Evolutionary conservation across 768 basidiomycete species (phyloP), one percentile per base, ranked within the genome.

Genomic region (Fomitopsis serialis): DNA sequence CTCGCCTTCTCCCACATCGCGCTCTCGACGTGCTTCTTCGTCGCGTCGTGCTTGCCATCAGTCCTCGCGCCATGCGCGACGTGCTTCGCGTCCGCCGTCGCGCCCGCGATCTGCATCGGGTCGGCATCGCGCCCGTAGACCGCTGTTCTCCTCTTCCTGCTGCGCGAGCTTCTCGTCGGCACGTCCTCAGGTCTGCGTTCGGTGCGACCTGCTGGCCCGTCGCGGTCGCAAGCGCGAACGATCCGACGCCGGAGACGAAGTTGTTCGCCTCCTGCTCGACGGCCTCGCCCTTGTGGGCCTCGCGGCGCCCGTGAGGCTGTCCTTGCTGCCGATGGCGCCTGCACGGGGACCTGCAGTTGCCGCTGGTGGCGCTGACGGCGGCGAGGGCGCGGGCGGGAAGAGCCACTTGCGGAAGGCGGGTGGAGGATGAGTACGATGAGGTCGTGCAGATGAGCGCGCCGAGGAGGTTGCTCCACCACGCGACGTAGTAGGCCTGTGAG

Each of bases 361-460:
- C 72, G 7, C 66, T 62, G 1, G 55, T 56, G 23, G 64, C 57
- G 52, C 61, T 63, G 42, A 73, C 58, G 29, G 66, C 61, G 24
- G 69, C 62, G n/a, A 70, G 55, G 67, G 65, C 8, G 67, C 68
- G 25, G 70, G 68, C 11, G 72, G 72, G 60, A 75, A 75, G 51
- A 71, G 62, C 35, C 62, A 58, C 2, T 48, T 32, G 24, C 74
- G 66, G 7, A 55, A 5, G 68, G 61, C 2, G 74, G 72, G 46
- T 65, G 64, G 56, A 75, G 60, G 36, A 75, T 70, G 35, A 77
- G 68, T 29, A 68, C 51, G 17, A 69, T 54, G 21, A 73, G 13
- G 70, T 64, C 36, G 60, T 36, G 50, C 72, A 51, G 53, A 74
- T 40, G 11, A 68, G 45, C 2, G 72, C 68, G n/a, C 66, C 58